These are phyloP conservation scores for Chlorella variabilis DNA, from an alignment of 163 green algal species.

Conservation along the genomic window DNA sequence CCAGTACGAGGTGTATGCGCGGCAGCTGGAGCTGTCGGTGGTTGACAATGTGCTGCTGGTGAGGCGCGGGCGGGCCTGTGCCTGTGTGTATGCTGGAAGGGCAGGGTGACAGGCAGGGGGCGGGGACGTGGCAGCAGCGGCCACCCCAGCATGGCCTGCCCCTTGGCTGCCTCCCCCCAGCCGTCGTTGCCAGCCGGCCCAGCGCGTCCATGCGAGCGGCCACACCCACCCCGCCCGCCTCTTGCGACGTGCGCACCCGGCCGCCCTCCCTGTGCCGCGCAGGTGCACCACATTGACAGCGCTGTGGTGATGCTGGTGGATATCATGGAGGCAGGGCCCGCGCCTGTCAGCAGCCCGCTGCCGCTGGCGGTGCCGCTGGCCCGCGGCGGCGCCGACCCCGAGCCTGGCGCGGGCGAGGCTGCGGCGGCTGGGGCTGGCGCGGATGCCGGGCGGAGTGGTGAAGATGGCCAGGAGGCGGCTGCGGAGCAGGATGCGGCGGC, in stretches of 20 bases:
- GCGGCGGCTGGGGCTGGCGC: neutral
- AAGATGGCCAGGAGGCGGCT: neutral
- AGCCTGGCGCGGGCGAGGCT: neutral
- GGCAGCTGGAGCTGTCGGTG: constrained; percentile 33
- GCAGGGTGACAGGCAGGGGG: neutral
- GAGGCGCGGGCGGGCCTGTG: neutral
- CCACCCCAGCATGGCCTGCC: too few relatives aligned
- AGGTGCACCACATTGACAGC: constrained; percentile 35
- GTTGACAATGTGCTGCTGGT: constrained; percentile 41
- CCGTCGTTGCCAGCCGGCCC: too few relatives aligned
- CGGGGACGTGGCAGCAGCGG: too few relatives aligned
- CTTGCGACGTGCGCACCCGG: too few relatives aligned
- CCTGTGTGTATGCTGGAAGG: too few relatives aligned
- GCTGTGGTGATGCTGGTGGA: constrained; percentile 22
- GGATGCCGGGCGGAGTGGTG: neutral
- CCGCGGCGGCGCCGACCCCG: neutral
- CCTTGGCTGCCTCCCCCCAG: too few relatives aligned
- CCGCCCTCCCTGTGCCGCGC: neutral
- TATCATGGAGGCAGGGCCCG: neutral
- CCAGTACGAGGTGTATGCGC: constrained; percentile 18
- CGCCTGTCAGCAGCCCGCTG: constrained; percentile 30
- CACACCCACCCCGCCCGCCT: too few relatives aligned
- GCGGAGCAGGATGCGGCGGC: neutral
- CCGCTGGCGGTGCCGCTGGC: constrained; percentile 18
- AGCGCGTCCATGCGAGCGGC: too few relatives aligned